phyloP scores from a whole-genome alignment of 495 filamentous ascomycete genomes.

The Glarea lozoyensis region DNA sequence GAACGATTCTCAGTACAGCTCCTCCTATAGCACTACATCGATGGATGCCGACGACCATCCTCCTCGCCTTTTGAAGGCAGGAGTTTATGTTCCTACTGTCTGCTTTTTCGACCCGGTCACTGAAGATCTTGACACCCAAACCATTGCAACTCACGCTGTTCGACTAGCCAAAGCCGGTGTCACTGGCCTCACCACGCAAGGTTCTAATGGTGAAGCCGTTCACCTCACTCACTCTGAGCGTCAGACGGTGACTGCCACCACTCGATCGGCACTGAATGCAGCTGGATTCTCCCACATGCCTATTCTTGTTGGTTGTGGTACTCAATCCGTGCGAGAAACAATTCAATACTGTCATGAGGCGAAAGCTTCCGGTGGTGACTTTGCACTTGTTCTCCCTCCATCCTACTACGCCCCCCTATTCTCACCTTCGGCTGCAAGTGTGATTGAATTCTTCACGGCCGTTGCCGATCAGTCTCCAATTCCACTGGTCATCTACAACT shows the following conservation, averaged over 20 bases:
- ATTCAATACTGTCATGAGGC: slow-evolving; percentile 74
- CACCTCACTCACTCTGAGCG: slow-evolving; percentile 67
- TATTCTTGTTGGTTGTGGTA: slow-evolving; percentile 77
- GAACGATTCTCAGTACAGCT: slow-evolving; percentile 34
- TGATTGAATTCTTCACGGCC: slow-evolving; percentile 65
- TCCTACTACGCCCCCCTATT: slow-evolving; percentile 73
- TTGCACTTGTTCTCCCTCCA: slow-evolving; percentile 77
- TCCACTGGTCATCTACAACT: slow-evolving; percentile 91
- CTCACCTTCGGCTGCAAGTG: slow-evolving; percentile 50
- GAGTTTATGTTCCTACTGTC: slow-evolving; percentile 80
- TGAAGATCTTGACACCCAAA: slow-evolving; percentile 63
- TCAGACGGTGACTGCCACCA: slow-evolving; percentile 59
- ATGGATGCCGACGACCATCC: slow-evolving; percentile 29
- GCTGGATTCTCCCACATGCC: slow-evolving; percentile 60
- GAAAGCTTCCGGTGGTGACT: slow-evolving; percentile 65
- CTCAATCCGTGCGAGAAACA: slow-evolving; percentile 79
- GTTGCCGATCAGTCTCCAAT: slow-evolving; percentile 78
- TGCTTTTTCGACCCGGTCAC: slow-evolving; percentile 76
- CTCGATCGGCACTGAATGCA: slow-evolving; percentile 59
- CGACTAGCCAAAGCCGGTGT: slow-evolving; percentile 77
- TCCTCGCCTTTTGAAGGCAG: slow-evolving; percentile 53
- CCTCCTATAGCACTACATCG: slow-evolving; percentile 27
- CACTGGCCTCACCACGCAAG: slow-evolving; percentile 74
- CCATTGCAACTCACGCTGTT: slow-evolving; percentile 66
- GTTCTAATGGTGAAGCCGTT: slow-evolving; percentile 85